These are phyloP conservation scores for Parietaria judaica DNA, from an alignment of 306 rosid genomes.

Conservation along the genomic window DNA sequence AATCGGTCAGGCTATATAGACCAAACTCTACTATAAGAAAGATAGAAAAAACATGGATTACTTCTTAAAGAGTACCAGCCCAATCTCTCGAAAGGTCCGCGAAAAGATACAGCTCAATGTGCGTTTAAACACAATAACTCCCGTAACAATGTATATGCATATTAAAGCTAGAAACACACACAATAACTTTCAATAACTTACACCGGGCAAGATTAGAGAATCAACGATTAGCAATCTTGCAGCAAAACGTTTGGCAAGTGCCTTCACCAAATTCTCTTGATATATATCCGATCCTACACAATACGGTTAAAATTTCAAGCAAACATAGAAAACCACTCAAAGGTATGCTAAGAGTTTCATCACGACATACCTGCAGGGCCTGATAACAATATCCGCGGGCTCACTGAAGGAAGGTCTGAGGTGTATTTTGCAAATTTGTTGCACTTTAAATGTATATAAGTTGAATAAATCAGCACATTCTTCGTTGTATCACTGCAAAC, in stretches of 20 bases:
- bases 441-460: constrained; percentile 74
- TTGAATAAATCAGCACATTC: constrained; percentile 61
- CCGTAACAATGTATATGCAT: no score
- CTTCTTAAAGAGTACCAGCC: no score
- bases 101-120: no score
- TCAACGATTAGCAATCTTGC: constrained; percentile 71
- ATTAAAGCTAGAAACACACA: no score
- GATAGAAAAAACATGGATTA: no score
- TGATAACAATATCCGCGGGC: constrained; percentile 77
- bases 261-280: constrained; percentile 85
- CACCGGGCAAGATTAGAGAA: constrained; percentile 77
- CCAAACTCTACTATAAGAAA: no score
- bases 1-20: no score
- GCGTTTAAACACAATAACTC: no score
- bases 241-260: constrained; percentile 82
- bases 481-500: constrained; percentile 75
- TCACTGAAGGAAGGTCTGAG: constrained; percentile 58
- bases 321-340: constrained; percentile 10
- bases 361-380: constrained; percentile 73
- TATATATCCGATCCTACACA: constrained; percentile 91
- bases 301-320: constrained; percentile 10
- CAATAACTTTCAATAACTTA: constrained; percentile 31
- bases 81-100: no score
- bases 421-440: constrained; percentile 58
- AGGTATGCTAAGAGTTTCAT: background rate